Base-by-base conservation (phyloP, 1,284 basidiomycete species). In the Melampsora americana region DNA sequence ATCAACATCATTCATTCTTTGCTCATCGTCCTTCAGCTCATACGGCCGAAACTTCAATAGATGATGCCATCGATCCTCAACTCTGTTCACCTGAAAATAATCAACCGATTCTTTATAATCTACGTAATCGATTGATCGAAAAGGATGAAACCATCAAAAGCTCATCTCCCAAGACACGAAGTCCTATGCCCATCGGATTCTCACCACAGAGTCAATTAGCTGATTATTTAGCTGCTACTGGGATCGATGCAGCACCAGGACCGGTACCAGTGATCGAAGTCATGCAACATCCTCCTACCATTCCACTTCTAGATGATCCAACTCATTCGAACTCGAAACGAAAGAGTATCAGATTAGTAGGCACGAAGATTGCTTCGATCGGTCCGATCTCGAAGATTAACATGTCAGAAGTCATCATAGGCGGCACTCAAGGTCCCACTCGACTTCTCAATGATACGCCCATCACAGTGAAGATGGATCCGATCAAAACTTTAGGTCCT, bases 1-100 rank as follows among this genome's bases (percentile, higher is more conserved):
- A 56, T 39, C 60, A 72, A 18, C 62, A 35, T 9, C 35, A 35
- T 35, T 35, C 35, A 35, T 35, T 35, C 9, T 35, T 61, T 20
- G 60, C 62, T 23, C 28, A 71, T 32, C 42, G 62, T 35, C 48
- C 35, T 28, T 1, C 39, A 26, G 59, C 23, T 16, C 5, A 5
- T 20, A 64, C 50, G 11, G 44, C 64, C 16, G 61, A 65, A 48
- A 50, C 60, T 50, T 74, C 71, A 14, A 66, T 74, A 14, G 64
- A 74, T n/a, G 71, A 74, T 30, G 39, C 71, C 6, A 74, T 74
- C 28, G 71, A 74, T 35, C 71, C 71, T 5, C 71, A 74, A 46
- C 39, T 74, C n/a, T 74, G 39, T 50, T 74, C 71, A 2, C 71
- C 71, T 30, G 62, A 66, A 1, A n/a, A 56, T 5, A 74, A 74